Evolutionary conservation across 768 basidiomycete species (phyloP).

Genomic region (Naganishia randhawae): DNA sequence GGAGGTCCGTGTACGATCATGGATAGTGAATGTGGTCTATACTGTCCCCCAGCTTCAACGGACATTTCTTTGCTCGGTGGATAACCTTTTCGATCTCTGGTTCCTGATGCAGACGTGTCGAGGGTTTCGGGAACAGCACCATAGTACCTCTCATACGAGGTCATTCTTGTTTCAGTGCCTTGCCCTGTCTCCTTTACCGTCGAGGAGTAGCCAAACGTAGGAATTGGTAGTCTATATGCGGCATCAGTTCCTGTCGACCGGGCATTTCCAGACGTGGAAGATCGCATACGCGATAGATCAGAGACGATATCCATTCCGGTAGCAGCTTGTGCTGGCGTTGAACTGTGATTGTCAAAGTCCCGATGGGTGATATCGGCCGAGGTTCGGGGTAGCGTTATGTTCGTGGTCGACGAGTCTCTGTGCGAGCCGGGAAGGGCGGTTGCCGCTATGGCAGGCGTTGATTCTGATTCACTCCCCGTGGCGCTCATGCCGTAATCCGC

Average conservation of each 20-base stretch:
- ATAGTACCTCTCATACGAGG: conserved; percentile 4
- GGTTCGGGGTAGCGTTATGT: not conserved
- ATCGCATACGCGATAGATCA: conserved; percentile 11
- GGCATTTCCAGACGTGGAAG: not conserved
- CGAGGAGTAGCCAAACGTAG: not conserved
- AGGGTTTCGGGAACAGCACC: not conserved
- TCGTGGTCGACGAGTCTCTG: not conserved
- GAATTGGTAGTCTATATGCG: not conserved
- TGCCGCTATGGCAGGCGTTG: not conserved
- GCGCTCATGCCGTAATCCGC: conserved; percentile 15
- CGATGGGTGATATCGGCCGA: not conserved
- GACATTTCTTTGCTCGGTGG: too few relatives aligned
- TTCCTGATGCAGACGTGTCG: not conserved
- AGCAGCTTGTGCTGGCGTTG: conserved; percentile 3
- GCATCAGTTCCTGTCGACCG: not conserved
- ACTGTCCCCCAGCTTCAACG: not conserved
- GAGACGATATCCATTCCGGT: conserved; percentile 19
- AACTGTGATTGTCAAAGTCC: not conserved
- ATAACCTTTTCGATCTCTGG: not conserved
- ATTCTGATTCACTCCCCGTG: not conserved
- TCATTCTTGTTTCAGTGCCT: not conserved
- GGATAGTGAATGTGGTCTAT: conserved; percentile 1
- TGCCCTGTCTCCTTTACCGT: not conserved
- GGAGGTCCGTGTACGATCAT: not conserved
- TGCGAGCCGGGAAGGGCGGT: not conserved